Percentiles rank a stretch among this genome's conserved stretches.
Evolutionary conservation across 352 stramenopile species (phyloP).

Genomic region (Globisporangium takayamanum): DNA sequence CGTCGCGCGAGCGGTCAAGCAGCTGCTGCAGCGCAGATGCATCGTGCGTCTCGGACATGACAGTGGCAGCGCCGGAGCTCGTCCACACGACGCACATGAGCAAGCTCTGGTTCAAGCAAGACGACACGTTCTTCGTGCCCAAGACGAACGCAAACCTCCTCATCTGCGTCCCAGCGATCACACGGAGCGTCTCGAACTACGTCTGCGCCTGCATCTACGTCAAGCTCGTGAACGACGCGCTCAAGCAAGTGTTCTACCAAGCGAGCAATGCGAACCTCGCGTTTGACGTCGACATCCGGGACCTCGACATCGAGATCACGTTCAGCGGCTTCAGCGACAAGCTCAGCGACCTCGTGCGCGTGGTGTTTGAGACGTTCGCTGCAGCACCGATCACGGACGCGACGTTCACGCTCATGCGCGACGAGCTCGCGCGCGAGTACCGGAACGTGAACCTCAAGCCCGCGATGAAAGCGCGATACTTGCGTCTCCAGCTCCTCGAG

Average conservation of each 20-base stretch:
- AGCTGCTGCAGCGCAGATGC: slow-evolving; percentile 1
- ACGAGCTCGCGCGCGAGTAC: slow-evolving; percentile 62
- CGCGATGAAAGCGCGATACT: slow-evolving; percentile 53
- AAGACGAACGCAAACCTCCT: slow-evolving; percentile 66
- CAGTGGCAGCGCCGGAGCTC: slow-evolving; percentile 22
- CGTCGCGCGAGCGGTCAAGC: too few species aligned
- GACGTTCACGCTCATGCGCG: slow-evolving; percentile 40
- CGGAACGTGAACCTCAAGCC: slow-evolving; percentile 63
- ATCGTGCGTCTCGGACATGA: background rate
- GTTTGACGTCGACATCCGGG: slow-evolving; percentile 51
- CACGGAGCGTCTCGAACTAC: slow-evolving; percentile 30
- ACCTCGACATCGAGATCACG: slow-evolving; percentile 59
- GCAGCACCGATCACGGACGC: slow-evolving; percentile 20
- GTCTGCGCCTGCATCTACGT: slow-evolving; percentile 66
- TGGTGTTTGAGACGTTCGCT: slow-evolving; percentile 41
- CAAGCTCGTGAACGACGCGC: slow-evolving; percentile 49
- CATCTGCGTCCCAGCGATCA: slow-evolving; percentile 45
- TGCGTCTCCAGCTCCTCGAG: slow-evolving; percentile 67
- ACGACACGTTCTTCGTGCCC: slow-evolving; percentile 54
- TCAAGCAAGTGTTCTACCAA: slow-evolving; percentile 65
- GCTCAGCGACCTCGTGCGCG: slow-evolving; percentile 40
- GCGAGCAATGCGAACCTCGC: slow-evolving; percentile 47
- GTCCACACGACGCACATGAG: slow-evolving; percentile 26
- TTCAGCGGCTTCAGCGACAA: slow-evolving; percentile 73
- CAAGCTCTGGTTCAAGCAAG: slow-evolving; percentile 76